phyloP scores from a whole-genome alignment of 2,329 filamentous ascomycete species.

The Epichloe sp. region DNA sequence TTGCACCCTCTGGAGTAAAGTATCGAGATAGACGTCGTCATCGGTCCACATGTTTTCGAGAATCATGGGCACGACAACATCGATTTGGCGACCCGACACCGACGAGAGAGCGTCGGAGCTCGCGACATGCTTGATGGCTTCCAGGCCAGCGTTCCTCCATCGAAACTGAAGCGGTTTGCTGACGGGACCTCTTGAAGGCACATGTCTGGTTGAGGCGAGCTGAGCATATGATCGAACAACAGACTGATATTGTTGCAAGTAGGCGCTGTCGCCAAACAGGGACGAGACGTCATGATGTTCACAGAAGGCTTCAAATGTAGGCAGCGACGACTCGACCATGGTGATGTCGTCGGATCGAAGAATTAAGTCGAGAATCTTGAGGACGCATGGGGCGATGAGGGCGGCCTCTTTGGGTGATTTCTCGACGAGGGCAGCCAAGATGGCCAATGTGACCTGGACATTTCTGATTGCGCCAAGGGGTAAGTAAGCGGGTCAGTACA shows the following conservation, averaged over 20 bases:
- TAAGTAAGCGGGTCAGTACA: not conserved
- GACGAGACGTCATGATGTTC: constrained; percentile 75
- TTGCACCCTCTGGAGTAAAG: constrained; percentile 53
- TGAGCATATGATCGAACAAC: constrained; percentile 68
- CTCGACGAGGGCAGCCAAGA: constrained; percentile 81
- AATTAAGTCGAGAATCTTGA: constrained; percentile 73
- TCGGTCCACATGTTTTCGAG: constrained; percentile 76
- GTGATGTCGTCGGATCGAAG: constrained; percentile 78
- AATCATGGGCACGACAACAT: constrained; percentile 69
- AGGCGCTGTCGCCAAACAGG: constrained; percentile 74
- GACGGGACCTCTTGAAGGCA: constrained; percentile 34
- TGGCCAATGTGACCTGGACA: constrained; percentile 89
- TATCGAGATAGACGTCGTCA: constrained; percentile 54
- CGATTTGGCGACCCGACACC: constrained; percentile 62
- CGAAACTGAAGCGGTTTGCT: constrained; percentile 66
- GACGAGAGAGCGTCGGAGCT: constrained; percentile 67
- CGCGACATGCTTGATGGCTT: constrained; percentile 70
- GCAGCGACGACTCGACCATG: constrained; percentile 81
- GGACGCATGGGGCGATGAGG: constrained; percentile 72
- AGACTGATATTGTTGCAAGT: constrained; percentile 69
- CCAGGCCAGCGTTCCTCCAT: constrained; percentile 61
- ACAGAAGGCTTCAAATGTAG: constrained; percentile 81
- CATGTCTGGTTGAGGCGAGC: constrained; percentile 55
- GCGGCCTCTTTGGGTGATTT: constrained; percentile 84
- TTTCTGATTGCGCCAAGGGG: constrained; percentile 43